Percentiles rank a stretch among this genome's conserved stretches.
These are phyloP conservation scores for Cicer chorassanicum DNA, from an alignment of 306 rosid species.

Conservation along the genomic window DNA sequence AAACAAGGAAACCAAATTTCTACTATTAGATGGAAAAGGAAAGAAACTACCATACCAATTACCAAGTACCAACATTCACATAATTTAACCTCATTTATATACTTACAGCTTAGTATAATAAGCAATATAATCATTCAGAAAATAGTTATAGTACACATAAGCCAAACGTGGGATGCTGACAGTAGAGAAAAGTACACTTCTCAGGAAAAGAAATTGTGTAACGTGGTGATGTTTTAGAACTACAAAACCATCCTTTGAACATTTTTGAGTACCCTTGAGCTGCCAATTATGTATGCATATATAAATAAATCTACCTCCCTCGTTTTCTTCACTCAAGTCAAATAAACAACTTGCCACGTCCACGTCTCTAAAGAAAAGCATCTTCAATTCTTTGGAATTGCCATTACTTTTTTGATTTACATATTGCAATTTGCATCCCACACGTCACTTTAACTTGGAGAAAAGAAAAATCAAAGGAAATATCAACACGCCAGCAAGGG, in stretches of 20 bases:
- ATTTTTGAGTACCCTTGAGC: slow-evolving; percentile 45
- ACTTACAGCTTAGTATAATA: slow-evolving; percentile 13
- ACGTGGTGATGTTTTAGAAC: slow-evolving; percentile 25
- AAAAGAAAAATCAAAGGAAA: not conserved
- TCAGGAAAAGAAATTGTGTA: slow-evolving; percentile 48
- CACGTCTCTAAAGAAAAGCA: slow-evolving; percentile 33
- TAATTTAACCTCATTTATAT: slow-evolving; percentile 33
- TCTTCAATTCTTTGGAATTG: slow-evolving; percentile 12
- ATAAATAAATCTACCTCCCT: slow-evolving; percentile 5
- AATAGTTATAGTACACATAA: slow-evolving; percentile 2
- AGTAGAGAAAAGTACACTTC: slow-evolving; percentile 48
- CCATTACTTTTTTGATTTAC: slow-evolving; percentile 10
- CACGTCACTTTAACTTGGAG: slow-evolving; percentile 3
- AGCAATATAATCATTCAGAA: not conserved
- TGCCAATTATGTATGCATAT: slow-evolving; percentile 25
- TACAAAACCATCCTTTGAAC: slow-evolving; percentile 20
- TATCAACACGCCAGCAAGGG: slow-evolving; percentile 33
- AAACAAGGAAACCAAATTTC: slow-evolving; percentile 39
- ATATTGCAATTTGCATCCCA: slow-evolving; percentile 27
- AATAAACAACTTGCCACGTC: slow-evolving; percentile 38
- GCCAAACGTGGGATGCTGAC: slow-evolving; percentile 56
- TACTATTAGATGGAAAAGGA: slow-evolving; percentile 13
- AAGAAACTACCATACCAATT: slow-evolving; percentile 31
- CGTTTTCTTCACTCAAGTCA: slow-evolving; percentile 15
- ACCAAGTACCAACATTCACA: slow-evolving; percentile 31